Evolutionary conservation across 331 rosid species (phyloP), one percentile per base, ranked within the genome.

Genomic region (Rhamnella rubrinervis): DNA sequence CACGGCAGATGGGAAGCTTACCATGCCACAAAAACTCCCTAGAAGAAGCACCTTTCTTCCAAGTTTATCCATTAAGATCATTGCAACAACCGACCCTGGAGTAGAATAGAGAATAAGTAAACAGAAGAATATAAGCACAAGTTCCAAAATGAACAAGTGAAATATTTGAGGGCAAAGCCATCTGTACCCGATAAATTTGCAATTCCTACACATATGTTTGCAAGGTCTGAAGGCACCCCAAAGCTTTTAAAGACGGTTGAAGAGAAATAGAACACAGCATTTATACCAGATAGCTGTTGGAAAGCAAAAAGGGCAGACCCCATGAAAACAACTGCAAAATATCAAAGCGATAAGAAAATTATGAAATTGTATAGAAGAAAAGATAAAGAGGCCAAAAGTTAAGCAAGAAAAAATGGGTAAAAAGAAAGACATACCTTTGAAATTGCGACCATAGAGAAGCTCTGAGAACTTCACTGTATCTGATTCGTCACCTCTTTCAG

Each of bases 201-300:
- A 17, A 91, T 50, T 84, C 98, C 98, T 49, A 95, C 74, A 81
- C 87, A 89, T 84, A 75, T 85, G 74, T 91, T 95, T 75, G 98
- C 98, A 71, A 83, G 50, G 77, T 75, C 85, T 62, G 97, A 91
- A 28, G 97, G 98, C 69, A 95, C 89, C 71, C 95, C 96, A 65
- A 85, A 92, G 70, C 96, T 95, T 87, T 85, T 95, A 78, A 87
- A 95, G 80, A 95, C 95, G 63, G 98, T 91, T 49, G 98, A 91
- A 80, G 98, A 95, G 93, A 95, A 95, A 86, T 91, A 95, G 82
- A 95, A 95, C 38, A 95, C 88, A 76, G 96, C 98, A 47, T 95
- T 95, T 87, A 95, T 91, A 84, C 98, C 98, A 80, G 98, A 91
- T 69, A 95, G 97, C 91, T 95, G 98, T 95, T 91, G 98, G 83